Percentiles rank a stretch among this genome's conserved stretches.
These are phyloP conservation scores for Heterobasidion parviporum DNA, from an alignment of 1,284 basidiomycete genomes.

Conservation along the genomic window DNA sequence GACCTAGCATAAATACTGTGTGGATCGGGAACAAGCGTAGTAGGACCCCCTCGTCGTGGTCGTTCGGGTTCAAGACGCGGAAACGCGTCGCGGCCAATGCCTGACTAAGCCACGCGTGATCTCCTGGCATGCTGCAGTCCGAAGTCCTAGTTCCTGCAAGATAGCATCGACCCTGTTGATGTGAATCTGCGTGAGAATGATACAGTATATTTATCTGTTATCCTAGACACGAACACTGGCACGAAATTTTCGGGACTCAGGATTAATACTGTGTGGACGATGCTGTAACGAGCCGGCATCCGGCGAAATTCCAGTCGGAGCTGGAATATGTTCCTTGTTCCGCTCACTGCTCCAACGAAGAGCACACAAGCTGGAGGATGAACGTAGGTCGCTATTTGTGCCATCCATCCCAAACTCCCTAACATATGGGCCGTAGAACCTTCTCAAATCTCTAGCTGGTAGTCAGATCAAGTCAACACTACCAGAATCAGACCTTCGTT, in stretches of 20 bases:
- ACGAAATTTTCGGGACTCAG: too few species aligned
- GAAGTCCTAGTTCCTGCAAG: neutral
- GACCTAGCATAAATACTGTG: conserved; percentile 16
- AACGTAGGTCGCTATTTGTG: conserved; percentile 27
- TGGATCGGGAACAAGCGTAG: conserved; percentile 10
- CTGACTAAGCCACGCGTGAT: conserved; percentile 12
- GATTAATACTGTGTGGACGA: neutral
- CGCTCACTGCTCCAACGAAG: conserved; percentile 7
- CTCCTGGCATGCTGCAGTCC: conserved; percentile 9
- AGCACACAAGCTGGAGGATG: conserved; percentile 17
- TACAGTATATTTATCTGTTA: too few species aligned
- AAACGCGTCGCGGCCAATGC: conserved; percentile 15
- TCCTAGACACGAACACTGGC: too few species aligned
- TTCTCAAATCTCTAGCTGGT: conserved; percentile 68
- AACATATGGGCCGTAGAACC: conserved; percentile 42
- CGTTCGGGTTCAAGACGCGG: conserved; percentile 8
- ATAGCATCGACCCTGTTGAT: too few species aligned
- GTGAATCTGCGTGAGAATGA: too few species aligned
- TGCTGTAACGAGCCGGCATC: conserved; percentile 10
- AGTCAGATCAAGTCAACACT: conserved; percentile 46
- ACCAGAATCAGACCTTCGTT: conserved; percentile 56
- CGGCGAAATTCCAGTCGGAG: conserved; percentile 22
- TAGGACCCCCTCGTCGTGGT: conserved; percentile 4
- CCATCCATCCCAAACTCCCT: conserved; percentile 18
- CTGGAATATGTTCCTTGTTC: conserved; percentile 23